Evolutionary conservation across 305 asterid genomes (phyloP).

Genomic region (Vinca major): DNA sequence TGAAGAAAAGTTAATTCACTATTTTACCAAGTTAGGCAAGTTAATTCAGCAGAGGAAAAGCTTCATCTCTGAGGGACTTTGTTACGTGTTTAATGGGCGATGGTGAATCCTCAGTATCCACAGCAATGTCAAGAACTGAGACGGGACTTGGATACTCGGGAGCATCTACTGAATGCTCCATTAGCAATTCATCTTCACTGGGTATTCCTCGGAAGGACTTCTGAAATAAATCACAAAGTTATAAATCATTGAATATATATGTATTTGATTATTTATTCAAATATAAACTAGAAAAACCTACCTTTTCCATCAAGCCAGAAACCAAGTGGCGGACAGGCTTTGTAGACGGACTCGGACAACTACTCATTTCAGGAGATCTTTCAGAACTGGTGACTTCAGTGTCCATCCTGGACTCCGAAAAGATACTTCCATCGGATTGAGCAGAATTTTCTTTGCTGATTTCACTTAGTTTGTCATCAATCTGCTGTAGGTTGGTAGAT

Average conservation of each 20-base stretch:
- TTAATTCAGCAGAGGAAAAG: not conserved
- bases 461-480: constrained; percentile 32
- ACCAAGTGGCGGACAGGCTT: constrained; percentile 22
- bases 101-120: constrained; percentile 42
- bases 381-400: constrained; percentile 29
- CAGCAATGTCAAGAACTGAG: constrained; percentile 57
- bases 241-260: constrained; percentile 2
- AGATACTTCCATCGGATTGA: constrained; percentile 28
- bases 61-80: constrained; percentile 46
- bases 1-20: not conserved
- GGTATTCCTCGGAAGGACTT: constrained; percentile 22
- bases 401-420: constrained; percentile 26
- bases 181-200: constrained; percentile 35
- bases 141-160: constrained; percentile 72
- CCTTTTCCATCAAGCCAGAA: constrained; percentile 36
- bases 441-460: constrained; percentile 30
- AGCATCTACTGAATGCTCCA: constrained; percentile 31
- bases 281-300: constrained; percentile 16
- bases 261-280: not conserved
- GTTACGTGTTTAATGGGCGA: constrained; percentile 43
- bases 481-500: constrained; percentile 26
- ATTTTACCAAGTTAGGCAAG: not conserved
- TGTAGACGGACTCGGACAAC: constrained; percentile 26
- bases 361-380: constrained; percentile 27
- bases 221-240: constrained; percentile 30